phyloP scores from a whole-genome alignment of 179 eudicot genomes.

The Corrigiola litoralis region DNA sequence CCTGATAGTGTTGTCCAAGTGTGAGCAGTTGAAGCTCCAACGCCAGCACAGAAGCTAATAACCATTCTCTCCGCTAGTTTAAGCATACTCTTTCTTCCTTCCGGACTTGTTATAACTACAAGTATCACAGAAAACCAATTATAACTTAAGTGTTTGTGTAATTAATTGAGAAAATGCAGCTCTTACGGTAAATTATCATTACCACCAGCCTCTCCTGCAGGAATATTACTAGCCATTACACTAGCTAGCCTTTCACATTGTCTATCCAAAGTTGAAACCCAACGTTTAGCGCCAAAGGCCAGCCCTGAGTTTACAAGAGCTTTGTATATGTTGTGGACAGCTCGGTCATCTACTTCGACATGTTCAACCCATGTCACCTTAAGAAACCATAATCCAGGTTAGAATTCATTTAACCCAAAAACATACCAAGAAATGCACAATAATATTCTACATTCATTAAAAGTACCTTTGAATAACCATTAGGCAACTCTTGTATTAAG shows the following conservation, averaged over 20 bases:
- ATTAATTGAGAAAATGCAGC: no score
- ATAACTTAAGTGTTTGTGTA: not conserved
- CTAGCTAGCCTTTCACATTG: slow-evolving; percentile 64
- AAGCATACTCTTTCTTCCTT: slow-evolving; percentile 55
- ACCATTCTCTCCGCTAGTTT: slow-evolving; percentile 64
- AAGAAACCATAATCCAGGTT: not conserved
- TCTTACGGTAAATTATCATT: not conserved
- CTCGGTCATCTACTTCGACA: slow-evolving; percentile 46
- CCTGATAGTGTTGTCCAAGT: slow-evolving; percentile 56
- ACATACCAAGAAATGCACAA: no score
- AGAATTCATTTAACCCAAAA: not conserved
- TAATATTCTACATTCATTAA: no score
- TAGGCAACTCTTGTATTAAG: slow-evolving; percentile 49
- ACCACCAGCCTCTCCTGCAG: slow-evolving; percentile 46
- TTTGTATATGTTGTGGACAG: slow-evolving; percentile 44
- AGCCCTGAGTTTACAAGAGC: slow-evolving; percentile 44
- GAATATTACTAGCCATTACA: slow-evolving; percentile 46
- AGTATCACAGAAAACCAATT: not conserved
- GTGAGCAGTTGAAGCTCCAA: slow-evolving; percentile 55
- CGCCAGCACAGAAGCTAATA: slow-evolving; percentile 55
- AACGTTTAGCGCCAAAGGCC: slow-evolving; percentile 59
- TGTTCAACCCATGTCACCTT: slow-evolving; percentile 68
- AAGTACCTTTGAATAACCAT: slow-evolving; percentile 62
- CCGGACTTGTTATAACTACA: slow-evolving; percentile 45
- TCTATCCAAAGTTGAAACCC: slow-evolving; percentile 52